These are phyloP conservation scores for Coemansia sp. DNA, from an alignment of 192 early-diverging fungal species.

Conservation along the genomic window DNA sequence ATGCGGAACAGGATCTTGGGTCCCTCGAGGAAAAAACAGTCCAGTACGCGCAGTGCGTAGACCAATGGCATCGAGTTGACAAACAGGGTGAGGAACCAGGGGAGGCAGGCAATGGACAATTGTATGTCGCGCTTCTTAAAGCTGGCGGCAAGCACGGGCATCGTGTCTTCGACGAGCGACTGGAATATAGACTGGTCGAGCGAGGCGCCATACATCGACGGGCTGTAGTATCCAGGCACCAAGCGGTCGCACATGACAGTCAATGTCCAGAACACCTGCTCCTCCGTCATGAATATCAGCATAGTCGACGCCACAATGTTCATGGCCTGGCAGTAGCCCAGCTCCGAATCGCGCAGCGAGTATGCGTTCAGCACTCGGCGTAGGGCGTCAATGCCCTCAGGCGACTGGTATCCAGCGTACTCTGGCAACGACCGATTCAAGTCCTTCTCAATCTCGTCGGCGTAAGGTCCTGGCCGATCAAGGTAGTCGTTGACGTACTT, in stretches of 20 bases:
- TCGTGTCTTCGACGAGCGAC: slow-evolving; percentile 81
- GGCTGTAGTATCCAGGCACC: slow-evolving; percentile 96
- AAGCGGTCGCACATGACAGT: slow-evolving; percentile 88
- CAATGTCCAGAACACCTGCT: slow-evolving; percentile 97
- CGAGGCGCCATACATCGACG: slow-evolving; percentile 97
- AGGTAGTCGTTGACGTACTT: slow-evolving; percentile 63
- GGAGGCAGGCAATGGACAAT: slow-evolving; percentile 94
- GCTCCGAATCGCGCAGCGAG: slow-evolving; percentile 81
- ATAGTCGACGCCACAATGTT: slow-evolving; percentile 97
- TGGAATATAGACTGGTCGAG: slow-evolving; percentile 97
- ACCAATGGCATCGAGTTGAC: slow-evolving; percentile 95
- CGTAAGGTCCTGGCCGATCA: slow-evolving; percentile 74
- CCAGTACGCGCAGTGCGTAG: slow-evolving; percentile 86
- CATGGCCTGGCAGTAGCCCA: slow-evolving; percentile 99
- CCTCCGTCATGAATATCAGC: slow-evolving; percentile 93
- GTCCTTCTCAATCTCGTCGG: slow-evolving; percentile 97
- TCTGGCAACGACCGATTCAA: slow-evolving; percentile 93
- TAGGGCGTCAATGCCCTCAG: slow-evolving; percentile 90
- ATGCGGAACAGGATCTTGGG: slow-evolving; percentile 96
- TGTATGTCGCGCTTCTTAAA: slow-evolving; percentile 91
- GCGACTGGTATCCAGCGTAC: slow-evolving; percentile 88
- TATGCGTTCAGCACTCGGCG: slow-evolving; percentile 92
- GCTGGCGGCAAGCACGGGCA: slow-evolving; percentile 87
- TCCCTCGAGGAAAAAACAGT: slow-evolving; percentile 98
- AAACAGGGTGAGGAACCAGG: slow-evolving; percentile 97